Evolutionary conservation across 257 asterid species (phyloP).

Genomic region (Fraxinus cuspidata): DNA sequence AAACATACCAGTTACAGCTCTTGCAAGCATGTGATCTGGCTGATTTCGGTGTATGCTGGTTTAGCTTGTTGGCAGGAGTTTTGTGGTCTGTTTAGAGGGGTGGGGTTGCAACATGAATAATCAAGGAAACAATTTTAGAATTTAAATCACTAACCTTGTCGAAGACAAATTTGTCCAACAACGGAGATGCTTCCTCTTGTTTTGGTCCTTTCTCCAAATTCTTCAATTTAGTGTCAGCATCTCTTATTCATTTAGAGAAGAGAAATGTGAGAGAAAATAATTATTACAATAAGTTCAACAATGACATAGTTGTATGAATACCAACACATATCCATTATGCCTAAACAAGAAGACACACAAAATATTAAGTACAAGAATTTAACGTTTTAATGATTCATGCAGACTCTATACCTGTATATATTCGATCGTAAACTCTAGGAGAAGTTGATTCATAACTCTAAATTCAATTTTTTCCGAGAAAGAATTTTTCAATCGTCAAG

Average conservation of each 20-base stretch:
- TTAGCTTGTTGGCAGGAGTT: slow-evolving; percentile 64
- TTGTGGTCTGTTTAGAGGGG: slow-evolving; percentile 75
- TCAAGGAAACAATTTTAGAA: neutral
- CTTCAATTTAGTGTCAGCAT: no score
- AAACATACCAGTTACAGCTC: slow-evolving; percentile 55
- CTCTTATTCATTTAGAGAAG: neutral
- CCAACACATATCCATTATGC: slow-evolving; percentile 76
- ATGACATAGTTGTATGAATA: slow-evolving; percentile 76
- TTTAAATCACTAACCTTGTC: slow-evolving; percentile 53
- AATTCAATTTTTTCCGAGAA: no score
- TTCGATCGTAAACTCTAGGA: slow-evolving; percentile 86
- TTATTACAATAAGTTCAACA: no score
- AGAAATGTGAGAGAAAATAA: slow-evolving; percentile 6
- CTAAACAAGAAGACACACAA: slow-evolving; percentile 31
- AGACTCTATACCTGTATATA: slow-evolving; percentile 58
- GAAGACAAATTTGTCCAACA: slow-evolving; percentile 76
- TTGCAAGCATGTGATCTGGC: slow-evolving; percentile 58
- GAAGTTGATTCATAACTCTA: slow-evolving; percentile 74
- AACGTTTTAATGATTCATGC: neutral
- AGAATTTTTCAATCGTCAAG: no score
- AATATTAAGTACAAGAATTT: neutral
- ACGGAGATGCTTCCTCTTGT: no score
- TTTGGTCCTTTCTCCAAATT: no score
- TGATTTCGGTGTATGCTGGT: slow-evolving; percentile 57
- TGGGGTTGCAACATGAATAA: slow-evolving; percentile 78